phyloP scores from a whole-genome alignment of 2,329 filamentous ascomycete species.

The Aureobasidium namibiae region DNA sequence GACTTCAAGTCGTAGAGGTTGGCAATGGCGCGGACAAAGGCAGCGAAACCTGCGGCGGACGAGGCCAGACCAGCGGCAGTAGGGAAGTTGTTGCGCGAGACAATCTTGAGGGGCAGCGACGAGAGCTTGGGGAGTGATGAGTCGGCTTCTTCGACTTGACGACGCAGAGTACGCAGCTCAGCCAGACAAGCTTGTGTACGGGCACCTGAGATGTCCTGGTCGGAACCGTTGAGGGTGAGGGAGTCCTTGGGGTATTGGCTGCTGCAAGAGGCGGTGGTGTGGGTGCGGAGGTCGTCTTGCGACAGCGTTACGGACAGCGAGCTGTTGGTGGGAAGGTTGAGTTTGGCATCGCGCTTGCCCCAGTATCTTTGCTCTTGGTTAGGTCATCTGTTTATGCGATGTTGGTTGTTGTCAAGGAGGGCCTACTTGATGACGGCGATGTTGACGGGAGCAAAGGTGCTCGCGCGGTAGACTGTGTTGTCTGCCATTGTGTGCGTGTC shows the following conservation, averaged over 20 bases:
- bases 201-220: slow-evolving; percentile 77
- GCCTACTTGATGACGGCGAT: slow-evolving; percentile 91
- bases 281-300: slow-evolving; percentile 84
- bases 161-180: slow-evolving; percentile 70
- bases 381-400: neutral
- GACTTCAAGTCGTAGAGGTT: slow-evolving; percentile 82
- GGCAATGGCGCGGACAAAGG: slow-evolving; percentile 73
- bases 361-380: slow-evolving; percentile 56
- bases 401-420: neutral
- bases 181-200: slow-evolving; percentile 92
- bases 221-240: slow-evolving; percentile 74
- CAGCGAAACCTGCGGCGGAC: slow-evolving; percentile 58
- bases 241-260: slow-evolving; percentile 59
- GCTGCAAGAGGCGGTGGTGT: slow-evolving; percentile 92
- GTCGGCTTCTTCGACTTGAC: slow-evolving; percentile 64
- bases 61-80: slow-evolving; percentile 80
- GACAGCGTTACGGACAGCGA: slow-evolving; percentile 95
- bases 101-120: slow-evolving; percentile 67
- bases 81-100: slow-evolving; percentile 98
- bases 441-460: slow-evolving; percentile 94
- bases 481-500: slow-evolving; percentile 28
- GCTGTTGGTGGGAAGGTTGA: slow-evolving; percentile 96
- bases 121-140: slow-evolving; percentile 75
- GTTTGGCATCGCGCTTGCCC: slow-evolving; percentile 89
- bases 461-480: slow-evolving; percentile 69